Evolutionary conservation across 2,329 filamentous ascomycete species (phyloP).

Genomic region (Sphaerulina vaccinii): DNA sequence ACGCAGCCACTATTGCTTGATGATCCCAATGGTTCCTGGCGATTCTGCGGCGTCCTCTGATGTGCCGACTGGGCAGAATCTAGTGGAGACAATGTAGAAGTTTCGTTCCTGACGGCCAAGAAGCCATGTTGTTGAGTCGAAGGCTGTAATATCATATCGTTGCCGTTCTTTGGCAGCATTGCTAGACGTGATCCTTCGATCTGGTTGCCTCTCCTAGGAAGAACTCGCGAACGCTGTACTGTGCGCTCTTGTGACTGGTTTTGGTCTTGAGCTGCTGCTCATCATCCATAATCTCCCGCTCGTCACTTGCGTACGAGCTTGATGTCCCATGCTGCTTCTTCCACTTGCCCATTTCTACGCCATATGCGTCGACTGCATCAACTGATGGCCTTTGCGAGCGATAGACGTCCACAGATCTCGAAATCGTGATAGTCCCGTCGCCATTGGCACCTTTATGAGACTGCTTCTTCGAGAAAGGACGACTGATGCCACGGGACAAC

Average conservation of each 20-base stretch:
- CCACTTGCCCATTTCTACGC: constrained; percentile 17
- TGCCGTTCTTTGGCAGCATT: too few relatives aligned
- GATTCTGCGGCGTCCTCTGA: too few relatives aligned
- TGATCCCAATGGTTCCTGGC: too few relatives aligned
- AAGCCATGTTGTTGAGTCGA: too few relatives aligned
- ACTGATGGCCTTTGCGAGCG: constrained; percentile 1
- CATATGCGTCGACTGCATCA: constrained; percentile 3
- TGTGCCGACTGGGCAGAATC: too few relatives aligned
- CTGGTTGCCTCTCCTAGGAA: constrained; percentile 6
- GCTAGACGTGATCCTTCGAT: constrained; percentile 15
- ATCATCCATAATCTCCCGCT: constrained; percentile 17
- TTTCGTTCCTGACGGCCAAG: too few relatives aligned
- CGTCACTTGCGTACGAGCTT: constrained; percentile 18
- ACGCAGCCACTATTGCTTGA: too few relatives aligned
- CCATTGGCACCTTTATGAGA: constrained; percentile 4
- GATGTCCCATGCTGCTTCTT: constrained; percentile 6
- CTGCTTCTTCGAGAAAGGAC: constrained; percentile 10
- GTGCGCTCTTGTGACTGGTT: constrained; percentile 13
- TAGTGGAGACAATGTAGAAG: too few relatives aligned
- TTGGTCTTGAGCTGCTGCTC: constrained; percentile 6
- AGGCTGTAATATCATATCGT: too few relatives aligned
- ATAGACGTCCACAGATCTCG: constrained; percentile 18
- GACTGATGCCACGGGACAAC: background rate
- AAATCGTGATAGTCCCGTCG: constrained; percentile 16
- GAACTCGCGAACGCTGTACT: constrained; percentile 5